phyloP scores from a whole-genome alignment of 2,329 filamentous ascomycete species.

The Raffaelea arxii region DNA sequence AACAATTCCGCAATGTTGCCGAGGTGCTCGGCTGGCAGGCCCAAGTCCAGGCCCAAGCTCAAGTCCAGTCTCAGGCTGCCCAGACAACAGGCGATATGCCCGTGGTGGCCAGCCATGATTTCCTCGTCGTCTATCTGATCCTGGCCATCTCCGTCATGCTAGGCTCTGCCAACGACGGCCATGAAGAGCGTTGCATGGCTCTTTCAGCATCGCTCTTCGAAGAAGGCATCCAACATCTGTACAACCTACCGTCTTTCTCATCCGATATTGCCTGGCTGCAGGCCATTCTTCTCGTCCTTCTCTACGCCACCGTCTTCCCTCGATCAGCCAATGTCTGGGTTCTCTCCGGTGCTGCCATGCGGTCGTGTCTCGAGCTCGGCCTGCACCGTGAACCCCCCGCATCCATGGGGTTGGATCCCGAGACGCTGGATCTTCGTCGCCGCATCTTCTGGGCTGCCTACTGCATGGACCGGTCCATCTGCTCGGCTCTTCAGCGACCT shows the following conservation, averaged over 20 bases:
- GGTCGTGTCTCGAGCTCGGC: constrained; percentile 11
- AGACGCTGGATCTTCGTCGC: constrained; percentile 4
- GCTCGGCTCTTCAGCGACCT: constrained; percentile 10
- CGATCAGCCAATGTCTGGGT: constrained; percentile 13
- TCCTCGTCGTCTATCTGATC: constrained; percentile 21
- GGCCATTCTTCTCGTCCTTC: constrained; percentile 9
- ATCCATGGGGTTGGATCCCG: background rate
- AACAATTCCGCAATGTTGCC: constrained; percentile 16
- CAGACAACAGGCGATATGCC: background rate
- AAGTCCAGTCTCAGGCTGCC: constrained; percentile 7
- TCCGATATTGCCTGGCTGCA: constrained; percentile 12
- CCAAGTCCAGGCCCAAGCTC: constrained; percentile 12
- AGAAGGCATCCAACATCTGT: constrained; percentile 22
- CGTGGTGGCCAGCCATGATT: constrained; percentile 17
- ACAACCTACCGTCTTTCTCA: constrained; percentile 18
- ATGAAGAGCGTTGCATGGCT: constrained; percentile 21
- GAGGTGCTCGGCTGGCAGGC: background rate
- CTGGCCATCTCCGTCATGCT: constrained; percentile 22
- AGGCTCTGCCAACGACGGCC: constrained; percentile 19
- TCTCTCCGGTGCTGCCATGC: constrained; percentile 12
- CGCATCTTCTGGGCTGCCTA: constrained; percentile 12
- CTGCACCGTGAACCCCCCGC: constrained; percentile 6
- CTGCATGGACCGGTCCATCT: constrained; percentile 12
- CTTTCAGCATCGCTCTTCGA: constrained; percentile 21
- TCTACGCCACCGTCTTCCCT: constrained; percentile 11